phyloP scores from a whole-genome alignment of 352 stramenopile genomes.

The Phytopythium cucurbitacearum region DNA sequence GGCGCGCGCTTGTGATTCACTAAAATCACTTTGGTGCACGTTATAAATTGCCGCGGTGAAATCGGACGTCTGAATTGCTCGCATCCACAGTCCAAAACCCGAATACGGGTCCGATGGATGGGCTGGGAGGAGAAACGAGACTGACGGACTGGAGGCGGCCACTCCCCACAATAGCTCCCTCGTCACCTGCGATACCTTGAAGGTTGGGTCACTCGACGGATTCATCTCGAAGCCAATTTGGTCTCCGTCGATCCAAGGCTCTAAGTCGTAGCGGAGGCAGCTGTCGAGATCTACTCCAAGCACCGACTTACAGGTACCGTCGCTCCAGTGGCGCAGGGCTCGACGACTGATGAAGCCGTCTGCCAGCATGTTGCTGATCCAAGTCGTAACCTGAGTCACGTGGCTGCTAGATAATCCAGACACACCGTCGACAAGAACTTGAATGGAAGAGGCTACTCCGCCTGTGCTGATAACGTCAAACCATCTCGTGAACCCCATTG shows the following conservation, averaged over 20 bases:
- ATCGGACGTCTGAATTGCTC: constrained; percentile 24
- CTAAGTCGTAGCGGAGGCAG: constrained; percentile 55
- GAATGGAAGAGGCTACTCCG: not conserved
- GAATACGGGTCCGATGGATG: constrained; percentile 21
- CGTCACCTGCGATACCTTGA: constrained; percentile 13
- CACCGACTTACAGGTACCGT: constrained; percentile 51
- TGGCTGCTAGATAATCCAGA: constrained; percentile 17
- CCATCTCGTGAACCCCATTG: constrained; percentile 52
- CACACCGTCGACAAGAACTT: constrained; percentile 11
- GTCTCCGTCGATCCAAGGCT: constrained; percentile 38
- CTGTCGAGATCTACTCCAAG: constrained; percentile 13
- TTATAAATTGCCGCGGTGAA: constrained; percentile 11
- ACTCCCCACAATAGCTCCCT: constrained; percentile 31
- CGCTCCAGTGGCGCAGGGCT: constrained; percentile 55
- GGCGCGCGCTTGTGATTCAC: constrained; percentile 11
- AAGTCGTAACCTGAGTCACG: constrained; percentile 29
- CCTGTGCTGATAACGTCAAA: constrained; percentile 11
- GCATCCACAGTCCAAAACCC: constrained; percentile 44
- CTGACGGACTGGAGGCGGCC: constrained; percentile 2
- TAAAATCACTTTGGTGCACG: constrained; percentile 16
- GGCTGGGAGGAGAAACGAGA: constrained; percentile 35
- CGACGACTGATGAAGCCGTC: constrained; percentile 46
- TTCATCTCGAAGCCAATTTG: constrained; percentile 72
- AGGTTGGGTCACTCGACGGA: constrained; percentile 9
- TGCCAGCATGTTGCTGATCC: constrained; percentile 32